Percentiles rank a stretch among this genome's conserved stretches.
Evolutionary conservation across 352 stramenopile species (phyloP).

Genomic region (Sclerospora graminicola): DNA sequence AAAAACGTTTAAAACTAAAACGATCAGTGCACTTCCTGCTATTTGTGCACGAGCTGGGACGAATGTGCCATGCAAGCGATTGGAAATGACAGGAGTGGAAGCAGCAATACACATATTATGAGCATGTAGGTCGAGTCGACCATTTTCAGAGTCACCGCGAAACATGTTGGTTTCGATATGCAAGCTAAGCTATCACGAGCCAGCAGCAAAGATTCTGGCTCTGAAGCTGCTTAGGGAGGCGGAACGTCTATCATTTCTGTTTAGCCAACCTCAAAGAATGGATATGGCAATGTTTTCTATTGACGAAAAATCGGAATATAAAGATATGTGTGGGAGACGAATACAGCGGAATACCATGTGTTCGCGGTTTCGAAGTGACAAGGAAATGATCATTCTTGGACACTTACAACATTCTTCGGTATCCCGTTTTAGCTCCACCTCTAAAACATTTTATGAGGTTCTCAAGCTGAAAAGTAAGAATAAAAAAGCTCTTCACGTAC

Average conservation of each 20-base stretch:
- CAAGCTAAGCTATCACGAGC: slow-evolving; percentile 23
- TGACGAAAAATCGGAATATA: slow-evolving; percentile 16
- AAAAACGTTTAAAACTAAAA: too few relatives aligned
- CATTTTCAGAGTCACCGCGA: slow-evolving; percentile 17
- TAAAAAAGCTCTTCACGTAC: too few relatives aligned
- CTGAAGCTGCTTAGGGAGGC: slow-evolving; percentile 13
- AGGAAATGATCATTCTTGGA: slow-evolving; percentile 15
- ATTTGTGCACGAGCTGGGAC: neutral
- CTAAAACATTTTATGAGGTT: too few relatives aligned
- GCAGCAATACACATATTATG: slow-evolving; percentile 35
- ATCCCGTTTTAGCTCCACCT: neutral
- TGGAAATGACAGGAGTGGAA: too few relatives aligned
- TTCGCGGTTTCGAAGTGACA: slow-evolving; percentile 9
- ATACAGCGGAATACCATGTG: too few relatives aligned
- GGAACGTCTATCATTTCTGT: slow-evolving; percentile 33
- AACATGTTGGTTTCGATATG: slow-evolving; percentile 13
- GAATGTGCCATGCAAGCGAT: slow-evolving; percentile 18
- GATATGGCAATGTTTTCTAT: slow-evolving; percentile 1
- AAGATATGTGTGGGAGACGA: slow-evolving; percentile 7
- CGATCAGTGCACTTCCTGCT: neutral
- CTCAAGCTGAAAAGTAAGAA: slow-evolving; percentile 2
- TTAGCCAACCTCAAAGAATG: neutral
- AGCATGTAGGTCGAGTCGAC: too few relatives aligned
- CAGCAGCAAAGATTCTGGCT: slow-evolving; percentile 24
- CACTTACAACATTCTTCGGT: too few relatives aligned